Evolutionary conservation across 768 basidiomycete genomes (phyloP).

Genomic region (Coprinopsis strossmayeri): DNA sequence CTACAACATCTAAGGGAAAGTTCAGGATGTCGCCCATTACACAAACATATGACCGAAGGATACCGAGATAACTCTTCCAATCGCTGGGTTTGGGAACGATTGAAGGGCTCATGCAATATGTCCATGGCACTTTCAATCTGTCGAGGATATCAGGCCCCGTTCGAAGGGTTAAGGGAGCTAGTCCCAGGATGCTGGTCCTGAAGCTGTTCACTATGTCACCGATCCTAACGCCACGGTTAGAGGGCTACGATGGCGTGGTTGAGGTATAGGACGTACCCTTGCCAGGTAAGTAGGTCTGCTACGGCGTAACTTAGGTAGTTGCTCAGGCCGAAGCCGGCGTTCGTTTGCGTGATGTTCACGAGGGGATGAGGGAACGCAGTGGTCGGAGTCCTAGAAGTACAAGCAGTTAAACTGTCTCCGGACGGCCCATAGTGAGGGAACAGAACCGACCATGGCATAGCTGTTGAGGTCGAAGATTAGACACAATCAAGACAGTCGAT

Average conservation of each 20-base stretch:
- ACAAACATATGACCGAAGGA: no score
- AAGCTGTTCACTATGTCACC: constrained; percentile 57
- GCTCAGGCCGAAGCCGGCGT: constrained; percentile 45
- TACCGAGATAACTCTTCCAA: constrained; percentile 59
- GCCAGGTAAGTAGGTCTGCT: constrained; percentile 56
- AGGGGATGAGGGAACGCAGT: constrained; percentile 56
- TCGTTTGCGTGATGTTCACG: constrained; percentile 49
- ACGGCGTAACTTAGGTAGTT: constrained; percentile 54
- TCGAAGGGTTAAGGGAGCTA: constrained; percentile 39
- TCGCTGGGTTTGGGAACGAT: constrained; percentile 55
- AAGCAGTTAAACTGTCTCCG: constrained; percentile 3
- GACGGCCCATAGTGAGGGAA: no score
- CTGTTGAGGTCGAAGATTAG: constrained; percentile 22
- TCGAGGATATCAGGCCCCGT: constrained; percentile 49
- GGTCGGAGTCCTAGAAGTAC: constrained; percentile 38
- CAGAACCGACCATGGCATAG: constrained; percentile 68
- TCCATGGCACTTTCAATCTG: constrained; percentile 50
- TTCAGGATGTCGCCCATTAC: no score
- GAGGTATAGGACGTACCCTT: constrained; percentile 34
- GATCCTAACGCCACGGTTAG: constrained; percentile 29
- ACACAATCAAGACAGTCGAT: background rate
- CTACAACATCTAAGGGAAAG: constrained; percentile 61
- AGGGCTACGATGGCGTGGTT: background rate
- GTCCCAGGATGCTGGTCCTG: constrained; percentile 39
- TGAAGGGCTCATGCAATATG: constrained; percentile 55